Evolutionary conservation across 805 yeast genomes (phyloP), one percentile per base, ranked within the genome.

Genomic region (Myxozyma melibiosi): DNA sequence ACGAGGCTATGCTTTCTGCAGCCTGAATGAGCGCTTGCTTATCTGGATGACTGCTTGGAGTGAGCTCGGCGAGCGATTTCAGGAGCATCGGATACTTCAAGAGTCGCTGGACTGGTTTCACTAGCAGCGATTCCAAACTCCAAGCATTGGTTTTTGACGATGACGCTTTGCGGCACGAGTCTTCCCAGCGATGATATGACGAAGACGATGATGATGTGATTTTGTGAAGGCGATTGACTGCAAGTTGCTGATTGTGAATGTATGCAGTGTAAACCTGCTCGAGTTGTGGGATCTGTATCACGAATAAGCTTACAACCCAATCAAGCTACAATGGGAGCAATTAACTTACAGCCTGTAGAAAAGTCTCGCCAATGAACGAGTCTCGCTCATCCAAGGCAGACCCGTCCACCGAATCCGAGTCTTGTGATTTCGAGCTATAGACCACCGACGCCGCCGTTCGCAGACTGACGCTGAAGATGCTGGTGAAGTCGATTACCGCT

Each of bases 91-190:
- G 78, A 47, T 79, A 78, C 58, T 74, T 74, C 33, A 72, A 65
- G 31, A 80, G 58, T 33, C 81, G 65, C 63, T 78, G 81, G 4
- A 79, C 71, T 0, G 83, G 83, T 56, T 74, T 75, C 45, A 72
- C 69, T 20, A 79, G 62, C 33, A 79, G 65, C 4, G 74, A 66
- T 45, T 76, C 78, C 40, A 77, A 63, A 24, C 76, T 71, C 76
- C 78, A 73, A 0, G 76, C 74, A 1, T 70, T 69, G 2, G 78
- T 71, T 30, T 60, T 50, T 9, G 56, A 41, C 39, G 66, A 58
- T 13, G 70, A 68, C 18, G 69, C 61, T 24, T 56, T 62, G 13
- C 64, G 57, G 45, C 76, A 68, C 30, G 67, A 68, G 4, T 62
- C 46, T 11, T 76, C 66, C 79, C 79, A 76, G 14, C 56, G 53